Percentiles rank a stretch among this genome's conserved stretches.
These are phyloP conservation scores for Rhizopus sp. DNA, from an alignment of 371 early-diverging fungal genomes.

Conservation along the genomic window DNA sequence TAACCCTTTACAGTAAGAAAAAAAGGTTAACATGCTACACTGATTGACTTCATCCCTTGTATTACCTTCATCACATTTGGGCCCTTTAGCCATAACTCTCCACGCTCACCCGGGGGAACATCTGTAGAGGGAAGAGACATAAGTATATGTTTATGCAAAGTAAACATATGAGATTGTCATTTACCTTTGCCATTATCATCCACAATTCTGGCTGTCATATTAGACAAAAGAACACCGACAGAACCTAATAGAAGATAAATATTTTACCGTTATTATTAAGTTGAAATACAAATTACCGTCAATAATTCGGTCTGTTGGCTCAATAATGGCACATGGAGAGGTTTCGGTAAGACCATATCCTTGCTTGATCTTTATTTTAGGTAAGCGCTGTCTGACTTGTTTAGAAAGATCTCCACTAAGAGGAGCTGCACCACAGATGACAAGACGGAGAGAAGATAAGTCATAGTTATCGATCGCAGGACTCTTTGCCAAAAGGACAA, in stretches of 20 bases:
- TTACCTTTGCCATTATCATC: slow-evolving; percentile 60
- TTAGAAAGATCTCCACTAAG: slow-evolving; percentile 59
- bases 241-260: slow-evolving; percentile 49
- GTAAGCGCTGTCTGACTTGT: slow-evolving; percentile 46
- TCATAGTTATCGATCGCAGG: slow-evolving; percentile 69
- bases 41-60: slow-evolving; percentile 1
- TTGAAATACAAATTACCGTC: slow-evolving; percentile 7
- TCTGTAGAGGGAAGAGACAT: slow-evolving; percentile 32
- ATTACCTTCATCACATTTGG: slow-evolving; percentile 76
- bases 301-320: slow-evolving; percentile 18
- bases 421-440: slow-evolving; percentile 84
- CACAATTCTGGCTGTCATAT: slow-evolving; percentile 67
- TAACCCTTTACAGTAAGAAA: slow-evolving; percentile 48
- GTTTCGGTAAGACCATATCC: slow-evolving; percentile 34
- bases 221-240: slow-evolving; percentile 70
- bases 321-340: slow-evolving; percentile 18
- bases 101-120: slow-evolving; percentile 55
- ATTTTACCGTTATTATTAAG: neutral
- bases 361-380: slow-evolving; percentile 36
- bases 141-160: neutral
- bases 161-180: slow-evolving; percentile 1
- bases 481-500: slow-evolving; percentile 61
- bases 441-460: slow-evolving; percentile 57
- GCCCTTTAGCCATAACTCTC: slow-evolving; percentile 81
- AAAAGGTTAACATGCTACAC: slow-evolving; percentile 32